Evolutionary conservation across 2,329 filamentous ascomycete genomes (phyloP), one percentile per base, ranked within the genome.

Genomic region (Teratosphaeriaceae sp.): DNA sequence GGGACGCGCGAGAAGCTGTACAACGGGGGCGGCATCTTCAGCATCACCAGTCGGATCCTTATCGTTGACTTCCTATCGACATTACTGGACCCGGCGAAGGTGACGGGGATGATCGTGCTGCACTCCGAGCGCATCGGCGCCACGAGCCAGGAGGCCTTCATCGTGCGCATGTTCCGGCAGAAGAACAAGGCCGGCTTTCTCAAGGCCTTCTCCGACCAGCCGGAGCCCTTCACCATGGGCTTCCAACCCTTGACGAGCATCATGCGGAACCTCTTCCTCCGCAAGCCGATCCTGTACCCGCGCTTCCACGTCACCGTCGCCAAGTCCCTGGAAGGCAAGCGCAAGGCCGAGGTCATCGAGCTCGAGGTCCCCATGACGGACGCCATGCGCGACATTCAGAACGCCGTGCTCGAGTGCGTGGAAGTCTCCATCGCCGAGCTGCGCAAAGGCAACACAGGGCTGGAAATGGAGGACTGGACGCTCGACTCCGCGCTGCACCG

Each of bases 391-490:
- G 82, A 88, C 31, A 96, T 98, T 30, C 92, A 98, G 60, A 90
- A 86, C 50, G 89, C 92, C 20, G 84, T 97, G 46, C 79, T 98
- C 65, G 90, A 97, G 61, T 98, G 92, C 60, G 89, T 98, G 15
- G 90, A 97, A 65, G 83, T 88, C 53, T 95, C 88, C 60, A 92
- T 98, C 52, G 80, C 85, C 43, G 92, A 98, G 66, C 75, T 98
- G 33, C 94, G 90, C 62, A 97, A 94, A 67, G 79, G 80, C 15
- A 97, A 96, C 58, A 77, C 81, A 1, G 89, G 88, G 2, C 71
- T 98, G 5, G 90, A 97, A 54, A 89, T 97, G 80, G 89, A 94
- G 46, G 89, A 96, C 58, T 97, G 90, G 90, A 96, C 88, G 38
- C 73, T 95, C 15, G 90, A 97, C 63, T 96, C 86, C 59, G 90